Conservation (phyloP, 306 rosid species). For the Vigna angularis region DNA sequence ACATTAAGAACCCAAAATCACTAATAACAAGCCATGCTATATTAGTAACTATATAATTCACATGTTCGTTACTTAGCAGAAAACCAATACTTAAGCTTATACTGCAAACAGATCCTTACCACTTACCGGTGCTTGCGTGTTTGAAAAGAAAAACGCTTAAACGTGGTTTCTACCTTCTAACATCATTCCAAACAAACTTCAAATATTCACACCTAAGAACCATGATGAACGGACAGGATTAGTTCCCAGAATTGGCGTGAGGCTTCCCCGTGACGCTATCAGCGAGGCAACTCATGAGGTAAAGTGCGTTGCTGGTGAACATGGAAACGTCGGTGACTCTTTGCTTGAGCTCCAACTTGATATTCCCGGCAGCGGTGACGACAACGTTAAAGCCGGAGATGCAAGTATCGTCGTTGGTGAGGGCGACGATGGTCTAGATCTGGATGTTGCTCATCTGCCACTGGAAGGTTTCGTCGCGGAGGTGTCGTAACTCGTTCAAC, state of each 20-base stretch:
- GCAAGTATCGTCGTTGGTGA: constrained; percentile 73
- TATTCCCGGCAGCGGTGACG: not conserved
- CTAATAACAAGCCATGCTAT: no score
- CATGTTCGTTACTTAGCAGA: no score
- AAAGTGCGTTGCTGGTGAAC: constrained; percentile 78
- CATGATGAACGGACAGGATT: not conserved
- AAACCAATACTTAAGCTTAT: no score
- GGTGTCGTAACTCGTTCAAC: constrained; percentile 58
- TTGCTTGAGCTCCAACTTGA: constrained; percentile 55
- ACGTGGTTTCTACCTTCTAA: no score
- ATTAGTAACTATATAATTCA: no score
- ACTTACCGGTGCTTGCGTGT: no score
- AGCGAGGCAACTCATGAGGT: constrained; percentile 62
- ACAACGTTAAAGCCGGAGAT: constrained; percentile 53
- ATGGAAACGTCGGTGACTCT: constrained; percentile 59
- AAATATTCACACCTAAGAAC: no score
- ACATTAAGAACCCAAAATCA: no score
- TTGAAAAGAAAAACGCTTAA: no score
- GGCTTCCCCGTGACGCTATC: constrained; percentile 36
- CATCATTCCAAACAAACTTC: no score
- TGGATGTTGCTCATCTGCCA: constrained; percentile 82
- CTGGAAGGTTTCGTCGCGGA: constrained; percentile 51
- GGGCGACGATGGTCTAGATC: constrained; percentile 83
- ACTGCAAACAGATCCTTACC: no score
- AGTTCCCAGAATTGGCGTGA: constrained; percentile 33